Evolutionary conservation across 805 yeast genomes (phyloP), one percentile per base, ranked within the genome.

Genomic region (Suhomyces pyralidae): DNA sequence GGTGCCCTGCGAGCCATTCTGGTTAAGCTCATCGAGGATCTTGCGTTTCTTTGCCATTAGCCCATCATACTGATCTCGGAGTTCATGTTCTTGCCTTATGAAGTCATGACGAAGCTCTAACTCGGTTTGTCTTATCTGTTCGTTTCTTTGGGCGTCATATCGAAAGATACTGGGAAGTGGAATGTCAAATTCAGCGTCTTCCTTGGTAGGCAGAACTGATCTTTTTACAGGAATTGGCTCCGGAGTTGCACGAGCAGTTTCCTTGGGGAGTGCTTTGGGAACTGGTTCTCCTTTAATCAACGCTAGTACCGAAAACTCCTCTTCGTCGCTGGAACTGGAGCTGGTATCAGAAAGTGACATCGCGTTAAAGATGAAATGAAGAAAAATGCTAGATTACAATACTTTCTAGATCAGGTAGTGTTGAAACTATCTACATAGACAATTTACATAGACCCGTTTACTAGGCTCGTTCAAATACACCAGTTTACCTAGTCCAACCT

Each of bases 91-190:
- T 9, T 64, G 68, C 9, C 54, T 51, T 2, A n/a, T 50, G 28
- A 69, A 36, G 19, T 60, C 64, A 7, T 50, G 50, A 25, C 61
- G 51, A 28, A 71, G 65, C 30, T 60, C 54, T 5, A 51, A 40
- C 45, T 64, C 60, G 46, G 56, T 59, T 30, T 46, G 51, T n/a
- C 61, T 56, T 7, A 71, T 52, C 49, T 57, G 52, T 25, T 63
- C 62, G 49, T 71, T 67, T 43, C 55, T 58, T 40, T 57, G 61
- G 20, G 70, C 76, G 40, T 64, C 68, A 14, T 58, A 57, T 30
- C 58, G 58, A 50, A 71, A 72, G 2, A 71, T 59, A 12, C 65
- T 48, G 1, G 77, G 76, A 20, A 72, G 54, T 7, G 50, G 53
- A 2, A 68, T 25, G 2, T 58, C 53, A 38, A 63, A 63, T 22